Evolutionary conservation across 768 basidiomycete species (phyloP), one percentile per base, ranked within the genome.

Genomic region (Mycena crocata): DNA sequence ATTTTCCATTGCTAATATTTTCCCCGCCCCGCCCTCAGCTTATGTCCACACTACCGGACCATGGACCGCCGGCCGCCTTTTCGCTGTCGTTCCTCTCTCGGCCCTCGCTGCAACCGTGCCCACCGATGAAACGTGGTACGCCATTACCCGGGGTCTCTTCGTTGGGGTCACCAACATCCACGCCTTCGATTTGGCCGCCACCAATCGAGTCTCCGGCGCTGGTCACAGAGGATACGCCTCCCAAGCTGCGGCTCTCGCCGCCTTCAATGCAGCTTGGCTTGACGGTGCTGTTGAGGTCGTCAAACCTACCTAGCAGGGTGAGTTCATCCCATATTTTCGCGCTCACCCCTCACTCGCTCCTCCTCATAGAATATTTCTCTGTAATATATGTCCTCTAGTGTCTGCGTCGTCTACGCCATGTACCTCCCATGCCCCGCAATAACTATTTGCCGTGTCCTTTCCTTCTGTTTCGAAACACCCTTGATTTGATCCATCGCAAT

Each of bases 61-160:
- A 0, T 60, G 58, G 58, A 5, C 40, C 14, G 34, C 49, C 3
- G 58, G 58, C 7, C 19, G 28, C 12, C 15, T 60, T 1, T 60
- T 21, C 24, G 19, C 21, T 1, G 46, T 60, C 3, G 30, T 60
- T 2, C 58, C 48, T 8, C 8, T 30, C 7, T 6, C 10, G 3
- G 1, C 46, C 28, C 37, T 60, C 17, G 17, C 9, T 1, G 35
- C 58, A 14, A 49, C 23, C 26, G 4, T 19, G 13, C 45, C 46
- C 19, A 8, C 5, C 12, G 46, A 39, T 5, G 26, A 37, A 10
- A 51, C 30, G 2, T 62, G 61, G 61, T 62, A 62, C 19, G 28
- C n/a, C 28, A 26, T 62, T 32, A 62, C 61, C 40, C 32, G 37
- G 40, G 61, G 61, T 9, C 40, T 50, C 5, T 45, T 21, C 32